These are phyloP conservation scores for Aspergillus sparsus DNA, from an alignment of 495 filamentous ascomycete genomes.

Conservation along the genomic window DNA sequence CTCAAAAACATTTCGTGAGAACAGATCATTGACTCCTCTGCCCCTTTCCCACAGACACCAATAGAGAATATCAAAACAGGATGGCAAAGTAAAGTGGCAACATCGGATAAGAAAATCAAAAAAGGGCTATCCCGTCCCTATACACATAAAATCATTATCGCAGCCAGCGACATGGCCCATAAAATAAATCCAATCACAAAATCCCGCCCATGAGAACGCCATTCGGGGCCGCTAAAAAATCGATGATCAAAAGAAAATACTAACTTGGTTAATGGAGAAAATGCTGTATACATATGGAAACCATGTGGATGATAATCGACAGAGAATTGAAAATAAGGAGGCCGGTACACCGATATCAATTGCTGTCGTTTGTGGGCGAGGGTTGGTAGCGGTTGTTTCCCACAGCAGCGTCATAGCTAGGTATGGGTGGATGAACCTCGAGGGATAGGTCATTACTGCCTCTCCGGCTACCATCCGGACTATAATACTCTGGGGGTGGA, in stretches of 20 bases:
- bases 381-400: conserved; percentile 27
- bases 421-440: conserved; percentile 50
- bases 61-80: not conserved
- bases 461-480: conserved; percentile 61
- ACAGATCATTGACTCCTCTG: conserved; percentile 5
- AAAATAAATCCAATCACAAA: conserved; percentile 20
- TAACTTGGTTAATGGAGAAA: conserved; percentile 14
- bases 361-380: conserved; percentile 13
- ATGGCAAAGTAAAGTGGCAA: conserved; percentile 1
- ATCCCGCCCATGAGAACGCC: conserved; percentile 31
- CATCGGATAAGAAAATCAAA: conserved; percentile 10
- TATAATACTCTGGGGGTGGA: conserved; percentile 73
- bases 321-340: not conserved
- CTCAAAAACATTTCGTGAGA: conserved; percentile 7
- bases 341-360: conserved; percentile 8
- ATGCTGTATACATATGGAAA: conserved; percentile 23
- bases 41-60: conserved; percentile 11
- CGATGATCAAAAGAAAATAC: conserved; percentile 17
- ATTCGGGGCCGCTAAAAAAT: conserved; percentile 35
- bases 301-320: conserved; percentile 5
- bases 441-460: conserved; percentile 49
- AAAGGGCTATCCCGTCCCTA: conserved; percentile 21
- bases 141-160: conserved; percentile 27
- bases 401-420: conserved; percentile 68
- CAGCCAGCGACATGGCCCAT: conserved; percentile 19